Conservation (phyloP, 148 eudicot genomes). For the Mesembryanthemum crystallinum region DNA sequence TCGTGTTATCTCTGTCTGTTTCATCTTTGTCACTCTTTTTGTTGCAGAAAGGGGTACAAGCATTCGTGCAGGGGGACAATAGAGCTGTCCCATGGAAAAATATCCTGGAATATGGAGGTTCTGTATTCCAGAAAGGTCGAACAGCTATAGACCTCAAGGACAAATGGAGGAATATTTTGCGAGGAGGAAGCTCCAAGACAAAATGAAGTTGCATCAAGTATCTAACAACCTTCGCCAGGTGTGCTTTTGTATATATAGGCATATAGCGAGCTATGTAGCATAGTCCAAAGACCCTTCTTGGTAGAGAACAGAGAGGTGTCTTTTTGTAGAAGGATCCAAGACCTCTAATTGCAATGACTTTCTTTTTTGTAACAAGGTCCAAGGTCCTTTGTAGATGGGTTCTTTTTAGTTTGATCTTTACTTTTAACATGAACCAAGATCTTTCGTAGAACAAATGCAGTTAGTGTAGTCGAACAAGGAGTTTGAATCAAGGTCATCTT, state of each 20-base stretch:
- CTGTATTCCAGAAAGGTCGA: constrained; percentile 52
- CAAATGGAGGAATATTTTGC: constrained; percentile 64
- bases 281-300: background rate
- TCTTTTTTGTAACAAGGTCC: background rate
- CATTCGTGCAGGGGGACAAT: constrained; percentile 26
- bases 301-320: background rate
- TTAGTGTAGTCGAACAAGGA: background rate
- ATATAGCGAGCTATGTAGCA: background rate
- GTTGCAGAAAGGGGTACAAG: constrained; percentile 54
- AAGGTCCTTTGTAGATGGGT: background rate
- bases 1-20: background rate
- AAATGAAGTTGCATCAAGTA: constrained; percentile 13
- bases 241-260: background rate
- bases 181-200: constrained; percentile 32
- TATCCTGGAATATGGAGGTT: constrained; percentile 57
- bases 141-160: constrained; percentile 64
- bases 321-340: background rate
- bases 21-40: background rate
- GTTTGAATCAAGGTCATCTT: background rate
- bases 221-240: background rate
- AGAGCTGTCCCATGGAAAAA: constrained; percentile 50
- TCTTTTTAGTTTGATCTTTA: background rate
- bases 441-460: background rate
- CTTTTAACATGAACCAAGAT: background rate
- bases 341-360: background rate